These are phyloP conservation scores for Proteromonas lacertae DNA, from an alignment of 352 stramenopile species.

Conservation along the genomic window DNA sequence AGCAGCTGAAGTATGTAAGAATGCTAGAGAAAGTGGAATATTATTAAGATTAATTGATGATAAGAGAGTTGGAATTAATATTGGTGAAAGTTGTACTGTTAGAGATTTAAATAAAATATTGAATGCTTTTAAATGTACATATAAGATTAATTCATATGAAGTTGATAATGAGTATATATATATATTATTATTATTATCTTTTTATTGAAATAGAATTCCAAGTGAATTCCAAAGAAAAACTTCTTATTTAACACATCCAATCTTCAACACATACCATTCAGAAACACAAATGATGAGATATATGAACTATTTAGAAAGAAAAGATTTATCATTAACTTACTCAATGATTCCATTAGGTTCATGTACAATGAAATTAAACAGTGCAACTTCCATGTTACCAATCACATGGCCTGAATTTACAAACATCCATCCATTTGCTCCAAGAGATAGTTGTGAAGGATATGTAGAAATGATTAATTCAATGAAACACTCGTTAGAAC, in stretches of 20 bases:
- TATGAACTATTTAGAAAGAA: slow-evolving; percentile 83
- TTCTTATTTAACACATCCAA: slow-evolving; percentile 55
- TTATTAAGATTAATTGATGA: slow-evolving; percentile 37
- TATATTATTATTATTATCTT: not conserved
- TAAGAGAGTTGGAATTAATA: slow-evolving; percentile 52
- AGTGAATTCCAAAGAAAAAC: slow-evolving; percentile 14
- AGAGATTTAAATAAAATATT: slow-evolving; percentile 51
- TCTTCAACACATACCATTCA: slow-evolving; percentile 87
- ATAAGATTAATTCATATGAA: slow-evolving; percentile 16
- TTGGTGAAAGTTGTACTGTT: slow-evolving; percentile 73
- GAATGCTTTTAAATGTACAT: slow-evolving; percentile 16
- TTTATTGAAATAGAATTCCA: slow-evolving; percentile 13
- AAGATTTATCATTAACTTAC: slow-evolving; percentile 88
- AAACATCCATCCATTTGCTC: slow-evolving; percentile 88
- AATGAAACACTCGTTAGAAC: slow-evolving; percentile 65
- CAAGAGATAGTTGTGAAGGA: slow-evolving; percentile 52
- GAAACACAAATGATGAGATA: slow-evolving; percentile 86
- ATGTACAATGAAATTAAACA: slow-evolving; percentile 99
- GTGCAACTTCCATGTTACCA: slow-evolving; percentile 73
- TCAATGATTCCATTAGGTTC: slow-evolving; percentile 97
- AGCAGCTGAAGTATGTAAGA: slow-evolving; percentile 15
- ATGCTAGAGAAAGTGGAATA: slow-evolving; percentile 48
- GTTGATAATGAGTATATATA: slow-evolving; percentile 15
- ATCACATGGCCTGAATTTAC: slow-evolving; percentile 82
- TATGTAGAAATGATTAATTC: slow-evolving; percentile 88